A percentile compares a stretch with the other conserved stretches of the same genome.
These are phyloP conservation scores for Patellaria atrata DNA, from an alignment of 495 filamentous ascomycete genomes.

Conservation along the genomic window DNA sequence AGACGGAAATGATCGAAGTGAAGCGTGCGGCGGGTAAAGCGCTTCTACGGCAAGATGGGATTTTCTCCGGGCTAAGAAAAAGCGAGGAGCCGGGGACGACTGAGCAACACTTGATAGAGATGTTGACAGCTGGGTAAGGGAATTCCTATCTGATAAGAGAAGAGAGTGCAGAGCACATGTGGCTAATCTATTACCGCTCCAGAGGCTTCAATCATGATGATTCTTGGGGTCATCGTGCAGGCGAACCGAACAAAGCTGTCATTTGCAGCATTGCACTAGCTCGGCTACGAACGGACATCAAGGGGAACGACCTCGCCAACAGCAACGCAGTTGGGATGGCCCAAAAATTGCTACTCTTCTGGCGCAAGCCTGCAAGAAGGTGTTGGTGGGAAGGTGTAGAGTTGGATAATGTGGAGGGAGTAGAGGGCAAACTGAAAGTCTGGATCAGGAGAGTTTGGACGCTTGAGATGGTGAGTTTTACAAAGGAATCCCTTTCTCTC, in stretches of 20 bases:
- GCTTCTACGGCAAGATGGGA: slow-evolving; percentile 79
- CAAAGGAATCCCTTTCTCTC: slow-evolving; percentile 1
- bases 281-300: slow-evolving; percentile 80
- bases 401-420: slow-evolving; percentile 72
- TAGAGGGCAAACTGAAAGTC: slow-evolving; percentile 85
- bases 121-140: slow-evolving; percentile 93
- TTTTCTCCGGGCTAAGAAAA: slow-evolving; percentile 86
- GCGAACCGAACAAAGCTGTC: slow-evolving; percentile 94
- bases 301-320: slow-evolving; percentile 53
- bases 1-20: slow-evolving; percentile 86
- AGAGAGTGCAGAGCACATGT: neutral
- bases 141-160: neutral
- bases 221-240: slow-evolving; percentile 86
- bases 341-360: slow-evolving; percentile 95
- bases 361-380: slow-evolving; percentile 87
- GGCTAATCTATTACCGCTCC: neutral
- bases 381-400: slow-evolving; percentile 99
- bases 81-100: slow-evolving; percentile 94
- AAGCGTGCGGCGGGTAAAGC: slow-evolving; percentile 86
- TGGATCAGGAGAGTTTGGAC: slow-evolving; percentile 99
- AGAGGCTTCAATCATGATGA: slow-evolving; percentile 96
- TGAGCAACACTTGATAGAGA: slow-evolving; percentile 97
- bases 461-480: slow-evolving; percentile 70
- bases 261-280: slow-evolving; percentile 93
- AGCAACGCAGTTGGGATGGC: slow-evolving; percentile 92